A percentile compares a stretch with the other conserved stretches of the same genome.
phyloP scores from a whole-genome alignment of 1,284 basidiomycete species.

The Thecaphora thlaspeos region DNA sequence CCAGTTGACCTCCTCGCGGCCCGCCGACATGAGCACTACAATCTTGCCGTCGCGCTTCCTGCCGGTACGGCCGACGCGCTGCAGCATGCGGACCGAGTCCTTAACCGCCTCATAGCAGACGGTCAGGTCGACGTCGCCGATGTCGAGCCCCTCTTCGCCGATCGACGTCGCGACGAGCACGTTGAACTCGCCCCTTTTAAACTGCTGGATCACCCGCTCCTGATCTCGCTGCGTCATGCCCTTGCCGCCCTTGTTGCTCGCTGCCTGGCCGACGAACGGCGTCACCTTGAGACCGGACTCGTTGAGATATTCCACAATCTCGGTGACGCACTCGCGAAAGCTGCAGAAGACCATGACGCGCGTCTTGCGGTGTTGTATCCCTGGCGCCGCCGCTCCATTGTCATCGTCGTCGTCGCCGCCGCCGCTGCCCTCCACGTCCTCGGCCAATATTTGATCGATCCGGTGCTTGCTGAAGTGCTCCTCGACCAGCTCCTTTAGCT shows the following conservation, averaged over 20 bases:
- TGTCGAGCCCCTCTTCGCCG: constrained; percentile 98
- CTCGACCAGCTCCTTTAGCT: constrained; percentile 60
- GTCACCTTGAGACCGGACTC: constrained; percentile 64
- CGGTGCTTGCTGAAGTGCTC: constrained; percentile 41
- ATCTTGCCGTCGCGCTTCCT: constrained; percentile 87
- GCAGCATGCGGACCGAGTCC: constrained; percentile 93
- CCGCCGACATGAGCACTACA: constrained; percentile 87
- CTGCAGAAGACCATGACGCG: constrained; percentile 95
- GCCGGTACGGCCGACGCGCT: constrained; percentile 93
- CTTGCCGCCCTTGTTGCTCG: constrained; percentile 78
- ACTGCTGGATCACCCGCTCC: constrained; percentile 79
- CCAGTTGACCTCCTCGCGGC: constrained; percentile 87
- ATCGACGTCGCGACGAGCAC: constrained; percentile 94
- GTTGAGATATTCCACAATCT: constrained; percentile 70
- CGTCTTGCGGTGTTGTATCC: constrained; percentile 64
- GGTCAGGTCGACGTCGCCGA: constrained; percentile 96
- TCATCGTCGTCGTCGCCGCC: constrained; percentile 49
- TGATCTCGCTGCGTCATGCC: constrained; percentile 91
- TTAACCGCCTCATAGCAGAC: constrained; percentile 96
- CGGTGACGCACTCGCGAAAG: constrained; percentile 82
- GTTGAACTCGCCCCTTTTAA: constrained; percentile 84
- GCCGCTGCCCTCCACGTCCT: constrained; percentile 62
- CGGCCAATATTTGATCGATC: constrained; percentile 66
- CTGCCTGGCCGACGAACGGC: constrained; percentile 90
- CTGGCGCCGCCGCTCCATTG: too few species aligned